Evolutionary conservation across 345 rosid genomes (phyloP), one percentile per base, ranked within the genome.

Genomic region (Bruguiera sexangula): DNA sequence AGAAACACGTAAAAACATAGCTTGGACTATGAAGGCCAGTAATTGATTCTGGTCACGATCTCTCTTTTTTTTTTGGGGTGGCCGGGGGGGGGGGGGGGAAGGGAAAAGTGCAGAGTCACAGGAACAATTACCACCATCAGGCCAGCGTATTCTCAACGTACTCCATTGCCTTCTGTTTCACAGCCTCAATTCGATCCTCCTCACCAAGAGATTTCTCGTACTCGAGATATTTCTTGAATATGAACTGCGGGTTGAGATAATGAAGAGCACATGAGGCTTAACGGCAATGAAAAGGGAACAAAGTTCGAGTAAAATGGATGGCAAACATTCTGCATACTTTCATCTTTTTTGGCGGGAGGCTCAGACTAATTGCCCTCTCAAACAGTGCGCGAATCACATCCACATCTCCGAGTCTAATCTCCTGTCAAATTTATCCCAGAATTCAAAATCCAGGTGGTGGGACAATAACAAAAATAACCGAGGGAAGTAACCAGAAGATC

Each of bases 321-420:
- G 32, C 2, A 63, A 52, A 2, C 31, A 37, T 15, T 50, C 27
- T 52, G 74, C 79, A 15, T 50, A 93, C 98, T 79, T 90, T 90
- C 85, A 95, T 92, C 78, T 88, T 95, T 76, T 87, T 89, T 6
- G 92, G 86, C 10, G 91, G 89, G 36, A 95, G 86, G 82, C 93
- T 95, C 83, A 90, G 82, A 78, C 89, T 89, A 61, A 78, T 87
- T 62, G 97, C 96, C 63, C 96, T 92, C 82, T 92, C 97, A 63
- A 95, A 95, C 51, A 95, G 83, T 21, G 88, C 67, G 10, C 89
- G 90, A 50, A 79, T 86, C 37, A 87, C 72, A 59, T 89, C 97
- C 5, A 68, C 78, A 46, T 95, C 96, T 75, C 92, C 96, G 8
- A 88, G 84, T 66, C 81, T 84, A 69, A 88, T 89, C 80, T 95